These are phyloP conservation scores for Candida gorgasii DNA, from an alignment of 805 yeast genomes.

Conservation along the genomic window DNA sequence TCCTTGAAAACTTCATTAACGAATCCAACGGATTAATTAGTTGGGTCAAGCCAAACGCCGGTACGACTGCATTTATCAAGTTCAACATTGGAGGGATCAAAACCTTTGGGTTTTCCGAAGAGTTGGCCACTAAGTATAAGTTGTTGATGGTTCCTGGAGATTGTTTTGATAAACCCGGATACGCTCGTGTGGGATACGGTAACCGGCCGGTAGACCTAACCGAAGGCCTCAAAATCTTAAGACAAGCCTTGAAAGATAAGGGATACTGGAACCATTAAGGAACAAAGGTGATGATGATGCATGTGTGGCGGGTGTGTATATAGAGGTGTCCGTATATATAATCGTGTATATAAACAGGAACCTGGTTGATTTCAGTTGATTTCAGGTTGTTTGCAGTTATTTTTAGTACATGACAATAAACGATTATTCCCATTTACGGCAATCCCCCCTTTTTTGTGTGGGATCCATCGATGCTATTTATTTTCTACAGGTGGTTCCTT, in stretches of 20 bases:
- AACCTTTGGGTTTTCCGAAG: constrained; percentile 35
- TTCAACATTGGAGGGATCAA: constrained; percentile 18
- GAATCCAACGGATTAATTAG: constrained; percentile 30
- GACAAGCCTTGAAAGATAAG: not conserved
- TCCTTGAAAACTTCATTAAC: constrained; percentile 34
- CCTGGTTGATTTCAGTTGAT: not conserved
- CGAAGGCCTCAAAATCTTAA: constrained; percentile 32
- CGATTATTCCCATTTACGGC: not conserved
- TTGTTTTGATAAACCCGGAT: constrained; percentile 43
- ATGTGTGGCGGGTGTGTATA: constrained; percentile 1
- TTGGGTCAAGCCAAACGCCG: constrained; percentile 49
- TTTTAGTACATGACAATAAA: constrained; percentile 3
- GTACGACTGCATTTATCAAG: constrained; percentile 44
- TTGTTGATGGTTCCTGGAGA: constrained; percentile 53
- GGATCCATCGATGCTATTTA: not conserved
- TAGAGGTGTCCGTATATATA: not conserved
- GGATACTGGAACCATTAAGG: constrained; percentile 3
- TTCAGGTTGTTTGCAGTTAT: not conserved
- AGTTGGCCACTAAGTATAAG: constrained; percentile 33
- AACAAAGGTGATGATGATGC: too few species aligned
- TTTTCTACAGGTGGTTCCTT: not conserved
- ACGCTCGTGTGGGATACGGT: constrained; percentile 50
- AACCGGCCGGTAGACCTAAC: constrained; percentile 36
- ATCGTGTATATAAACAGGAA: not conserved
- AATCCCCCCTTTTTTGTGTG: not conserved